Evolutionary conservation across 73 alveolate species (phyloP), one percentile per base, ranked within the genome.

Genomic region (Urostyla sp.): DNA sequence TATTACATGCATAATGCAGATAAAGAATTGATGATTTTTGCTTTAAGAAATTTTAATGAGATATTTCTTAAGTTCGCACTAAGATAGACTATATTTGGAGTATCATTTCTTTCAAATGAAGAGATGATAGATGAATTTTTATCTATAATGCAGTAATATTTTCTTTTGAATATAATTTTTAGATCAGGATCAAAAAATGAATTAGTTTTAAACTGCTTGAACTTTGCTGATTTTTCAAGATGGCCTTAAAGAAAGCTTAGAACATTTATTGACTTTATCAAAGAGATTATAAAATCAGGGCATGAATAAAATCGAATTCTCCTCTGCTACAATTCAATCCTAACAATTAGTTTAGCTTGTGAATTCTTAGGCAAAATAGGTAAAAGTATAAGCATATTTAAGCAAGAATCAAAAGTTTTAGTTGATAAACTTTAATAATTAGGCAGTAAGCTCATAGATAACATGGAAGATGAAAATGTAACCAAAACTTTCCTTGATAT

Each of bases 1-100:
- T 63, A 40, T 46, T 84, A 84, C 84, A 38, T 85, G 61, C 72
- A 67, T 27, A 79, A 63, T 43, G 83, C 72, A 13, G 72, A 30
- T 35, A 59, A 38, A 2, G 69, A 78, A 36, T 28, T 78, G 46
- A 49, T 78, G 74, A 44, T 58, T 35, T 78, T 60, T 78, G 76
- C 81, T 43, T 28, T 78, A 44, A 58, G 69, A 31, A 78, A 78
- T 37, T 37, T 45, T 26, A 78, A 78, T 45, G 81, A 78, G 44
- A 45, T 53, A 36, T 78, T 78, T 61, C 44, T 78, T 5, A 59
- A 50, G 51, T 46, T 44, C 48, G 59, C 89, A 6, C 53, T 78
- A 2, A 78, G 63, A 34, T 45, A 61, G 0, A 60, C 59, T 23
- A 60, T 78, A 11, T 78, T 78, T 30, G 8, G 43, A 10, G 50